Evolutionary conservation across 129 eudicot genomes (phyloP).

Genomic region (Apium graveolens): DNA sequence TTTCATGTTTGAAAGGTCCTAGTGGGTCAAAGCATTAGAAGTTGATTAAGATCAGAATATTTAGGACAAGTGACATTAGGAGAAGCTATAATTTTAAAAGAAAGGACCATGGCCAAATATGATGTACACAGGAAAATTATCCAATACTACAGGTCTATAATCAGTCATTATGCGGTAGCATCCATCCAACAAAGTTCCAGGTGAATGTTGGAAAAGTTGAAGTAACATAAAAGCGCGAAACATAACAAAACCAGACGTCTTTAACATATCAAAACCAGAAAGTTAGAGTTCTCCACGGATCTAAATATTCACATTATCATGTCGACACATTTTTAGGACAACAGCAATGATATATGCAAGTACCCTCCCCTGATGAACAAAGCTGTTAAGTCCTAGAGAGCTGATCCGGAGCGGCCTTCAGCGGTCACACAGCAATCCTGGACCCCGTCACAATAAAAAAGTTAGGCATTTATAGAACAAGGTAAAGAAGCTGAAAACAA

Average conservation of each 20-base stretch:
- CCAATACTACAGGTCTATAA: neutral
- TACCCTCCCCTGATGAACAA: neutral
- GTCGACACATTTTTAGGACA: slow-evolving; percentile 21
- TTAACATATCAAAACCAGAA: neutral
- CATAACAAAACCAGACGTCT: neutral
- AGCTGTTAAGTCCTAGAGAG: neutral
- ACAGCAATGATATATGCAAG: neutral
- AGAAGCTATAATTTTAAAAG: neutral
- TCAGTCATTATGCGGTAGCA: neutral
- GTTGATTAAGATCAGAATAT: neutral
- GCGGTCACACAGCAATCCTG: neutral
- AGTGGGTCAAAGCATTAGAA: neutral
- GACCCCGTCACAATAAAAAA: neutral
- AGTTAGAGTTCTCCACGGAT: slow-evolving; percentile 5
- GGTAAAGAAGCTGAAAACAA: neutral
- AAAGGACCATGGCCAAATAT: neutral
- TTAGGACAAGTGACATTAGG: neutral
- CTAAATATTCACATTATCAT: slow-evolving; percentile 18
- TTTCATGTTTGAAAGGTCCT: neutral
- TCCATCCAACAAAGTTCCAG: slow-evolving; percentile 10
- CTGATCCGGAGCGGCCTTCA: neutral
- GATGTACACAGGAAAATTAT: neutral
- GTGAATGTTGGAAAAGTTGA: neutral
- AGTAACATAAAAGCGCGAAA: neutral
- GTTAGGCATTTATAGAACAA: neutral